Base-by-base conservation (phyloP, 805 yeast genomes). In the Zygosaccharomyces kombuchaensis region DNA sequence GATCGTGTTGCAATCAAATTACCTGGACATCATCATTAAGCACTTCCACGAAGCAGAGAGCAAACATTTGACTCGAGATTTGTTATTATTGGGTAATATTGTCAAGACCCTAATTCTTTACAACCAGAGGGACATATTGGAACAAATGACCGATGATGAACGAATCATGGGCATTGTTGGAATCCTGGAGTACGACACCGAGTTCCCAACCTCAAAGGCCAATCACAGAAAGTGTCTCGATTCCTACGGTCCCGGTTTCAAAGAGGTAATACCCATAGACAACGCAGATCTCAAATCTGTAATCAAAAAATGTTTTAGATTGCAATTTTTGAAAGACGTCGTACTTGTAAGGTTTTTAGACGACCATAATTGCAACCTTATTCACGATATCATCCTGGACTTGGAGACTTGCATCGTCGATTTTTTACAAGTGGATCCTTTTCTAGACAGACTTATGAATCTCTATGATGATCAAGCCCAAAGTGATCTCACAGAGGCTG, bases 111-210 rank as follows among this genome's bases (percentile, higher is more conserved):
- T 84, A 30, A 71, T 88, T 14, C 69, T 84, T 23, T 82, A 84
- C 65, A 87, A 86, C 57, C 96, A 90, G 52, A 68, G 77, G 23
- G 65, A 70, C 10, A 71, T 85, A 4, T 62, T 83, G 37, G 87
- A 83, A 44, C 55, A 69, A n/a, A 69, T 85, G 48, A 67, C 81
- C 2, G 72, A 72, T 10, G 84, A 80, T 49, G 72, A 71, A 6
- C 57, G 70, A 34, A 72, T 82, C 37, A 58, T 72, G 56, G 84
- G 85, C 1, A 67, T 87, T 3, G 76, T 83, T 9, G 96, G 96
- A 1, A 84, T 88, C 9, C 66, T 91, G 38, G 99, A 93, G 63
- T 84, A 88, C 63, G 97, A 93, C 62, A 85, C 93, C 0, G 95
- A 87, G 46, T 87, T 77, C 57, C 96, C 96, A 1, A 73, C 73